These are phyloP conservation scores for Eucalyptus victrix DNA, from an alignment of 345 rosid species.

Conservation along the genomic window DNA sequence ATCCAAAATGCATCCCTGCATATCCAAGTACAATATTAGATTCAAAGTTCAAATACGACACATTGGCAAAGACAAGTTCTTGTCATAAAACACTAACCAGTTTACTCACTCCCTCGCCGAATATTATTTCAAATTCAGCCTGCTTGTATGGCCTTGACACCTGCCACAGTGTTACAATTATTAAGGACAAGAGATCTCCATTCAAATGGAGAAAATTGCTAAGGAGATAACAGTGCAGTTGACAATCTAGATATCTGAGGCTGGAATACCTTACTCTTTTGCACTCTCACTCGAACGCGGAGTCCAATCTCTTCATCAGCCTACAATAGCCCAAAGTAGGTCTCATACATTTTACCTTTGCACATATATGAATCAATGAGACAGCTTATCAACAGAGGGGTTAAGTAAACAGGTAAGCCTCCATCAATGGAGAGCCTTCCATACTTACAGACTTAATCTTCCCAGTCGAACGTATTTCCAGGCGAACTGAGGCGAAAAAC, in stretches of 20 bases:
- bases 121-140: conserved; percentile 94
- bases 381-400: neutral
- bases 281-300: conserved; percentile 91
- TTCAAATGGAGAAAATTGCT: neutral
- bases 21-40: neutral
- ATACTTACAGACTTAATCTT: conserved; percentile 91
- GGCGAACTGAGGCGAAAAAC: conserved; percentile 91
- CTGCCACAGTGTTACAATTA: conserved; percentile 9
- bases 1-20: conserved; percentile 87
- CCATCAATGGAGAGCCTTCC: neutral
- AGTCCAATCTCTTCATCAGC: conserved; percentile 93
- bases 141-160: conserved; percentile 94
- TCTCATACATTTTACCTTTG: conserved; percentile 1
- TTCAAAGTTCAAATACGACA: neutral
- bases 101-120: conserved; percentile 93
- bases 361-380: neutral
- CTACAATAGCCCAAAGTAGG: conserved; percentile 2
- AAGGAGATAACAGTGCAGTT: neutral
- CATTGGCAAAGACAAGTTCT: neutral
- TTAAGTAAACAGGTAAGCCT: neutral
- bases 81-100: conserved; percentile 40
- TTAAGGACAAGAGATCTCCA: neutral
- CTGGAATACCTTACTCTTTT: conserved; percentile 80
- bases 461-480: conserved; percentile 89
- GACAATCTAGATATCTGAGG: neutral